Evolutionary conservation across 768 basidiomycete genomes (phyloP), one percentile per base, ranked within the genome.

Genomic region (Kwoniella europaea): DNA sequence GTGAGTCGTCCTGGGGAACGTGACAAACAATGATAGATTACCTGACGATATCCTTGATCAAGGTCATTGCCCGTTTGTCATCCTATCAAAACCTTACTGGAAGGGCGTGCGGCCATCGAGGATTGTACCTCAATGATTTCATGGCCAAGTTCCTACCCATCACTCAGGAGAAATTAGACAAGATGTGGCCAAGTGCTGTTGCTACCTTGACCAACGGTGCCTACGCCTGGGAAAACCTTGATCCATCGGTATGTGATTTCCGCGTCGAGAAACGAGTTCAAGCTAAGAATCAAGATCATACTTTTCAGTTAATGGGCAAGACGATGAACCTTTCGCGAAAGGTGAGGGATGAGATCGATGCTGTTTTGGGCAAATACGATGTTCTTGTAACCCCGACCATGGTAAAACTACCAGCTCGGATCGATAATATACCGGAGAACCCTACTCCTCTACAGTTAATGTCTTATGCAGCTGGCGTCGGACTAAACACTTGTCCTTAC

Each of bases 241-340:
- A 73, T 22, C 71, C 76, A 6, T 57, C 66, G 15, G 64, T 65
- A 43, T 15, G 61, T 27, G 27, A 27, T 27, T 27, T 63, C 41
- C 6, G 10, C 15, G 18, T 63, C 13, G 42, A 13, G 22, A 10
- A 20, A 15, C 7, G 24, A 56, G 54, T 56, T 10, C 12, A 20
- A 20, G 13, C 54, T 10, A 15, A 27, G 12, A 56, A 2, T 10
- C n/a, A 9, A 10, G 10, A 20, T 20, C 54, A 44, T 20, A 27
- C 22, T 15, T 7, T 15, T 3, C 46, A 68, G 67, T 69, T 73
- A 65, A 73, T 76, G 60, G 85, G 85, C 43, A 85, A 85, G 67
- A 82, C 84, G 5, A 83, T 82, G 65, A 86, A 86, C 74, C 78
- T 86, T 2, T 74, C 83, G n/a, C 78, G 86, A 20, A 84, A 84